Evolutionary conservation across 768 basidiomycete species (phyloP).

Genomic region (Pseudohyphozyma bogoriensis): DNA sequence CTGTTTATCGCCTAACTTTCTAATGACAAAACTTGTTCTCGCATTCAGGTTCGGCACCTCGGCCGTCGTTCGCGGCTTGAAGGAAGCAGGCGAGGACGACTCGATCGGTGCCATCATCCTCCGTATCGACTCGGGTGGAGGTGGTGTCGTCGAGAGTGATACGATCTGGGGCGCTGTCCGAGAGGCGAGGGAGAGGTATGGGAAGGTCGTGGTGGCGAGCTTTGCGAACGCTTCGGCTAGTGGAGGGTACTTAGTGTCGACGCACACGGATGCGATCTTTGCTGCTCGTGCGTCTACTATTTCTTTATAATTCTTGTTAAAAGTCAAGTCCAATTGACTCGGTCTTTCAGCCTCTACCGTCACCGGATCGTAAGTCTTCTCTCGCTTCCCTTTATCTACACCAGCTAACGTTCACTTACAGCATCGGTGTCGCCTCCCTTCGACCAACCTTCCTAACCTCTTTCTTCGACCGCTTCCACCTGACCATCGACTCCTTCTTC

Average conservation of each 20-base stretch:
- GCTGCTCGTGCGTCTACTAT: conserved; percentile 21
- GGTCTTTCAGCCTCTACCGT: conserved; percentile 28
- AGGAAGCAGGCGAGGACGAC: conserved; percentile 32
- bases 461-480: conserved; percentile 33
- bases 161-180: conserved; percentile 33
- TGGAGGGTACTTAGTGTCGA: conserved; percentile 32
- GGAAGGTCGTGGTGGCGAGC: conserved; percentile 31
- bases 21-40: neutral
- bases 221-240: conserved; percentile 31
- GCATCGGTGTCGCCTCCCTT: conserved; percentile 31
- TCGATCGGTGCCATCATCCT: conserved; percentile 32
- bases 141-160: conserved; percentile 31
- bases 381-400: conserved; percentile 4
- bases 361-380: conserved; percentile 25
- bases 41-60: conserved; percentile 20
- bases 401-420: neutral
- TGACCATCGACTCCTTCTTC: conserved; percentile 31
- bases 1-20: neutral
- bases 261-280: conserved; percentile 31
- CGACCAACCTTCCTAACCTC: conserved; percentile 30
- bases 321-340: too few relatives aligned
- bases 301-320: neutral
- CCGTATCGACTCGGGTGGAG: conserved; percentile 33
- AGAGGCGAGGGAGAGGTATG: conserved; percentile 27
- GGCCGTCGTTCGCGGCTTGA: conserved; percentile 29